Evolutionary conservation across 1,139 yeast species (phyloP), one percentile per base, ranked within the genome.

Genomic region (Yarrowia galli): DNA sequence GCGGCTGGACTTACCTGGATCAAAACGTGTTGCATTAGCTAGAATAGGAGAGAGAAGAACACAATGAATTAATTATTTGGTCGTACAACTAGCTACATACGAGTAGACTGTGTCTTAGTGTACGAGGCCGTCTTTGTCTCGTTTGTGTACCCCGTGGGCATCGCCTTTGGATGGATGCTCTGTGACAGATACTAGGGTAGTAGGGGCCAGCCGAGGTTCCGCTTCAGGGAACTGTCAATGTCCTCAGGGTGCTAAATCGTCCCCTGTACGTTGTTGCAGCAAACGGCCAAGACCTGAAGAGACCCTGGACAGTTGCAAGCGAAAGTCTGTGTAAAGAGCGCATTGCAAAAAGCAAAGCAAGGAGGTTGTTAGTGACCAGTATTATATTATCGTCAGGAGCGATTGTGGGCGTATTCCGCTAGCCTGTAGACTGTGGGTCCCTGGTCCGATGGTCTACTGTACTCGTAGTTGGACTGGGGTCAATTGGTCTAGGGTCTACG

Each of bases 1-100:
- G 97, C 65, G 98, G 99, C 7, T 95, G 99, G 99, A 93, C 98
- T 1, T 93, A 92, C 77, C 92, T 91, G 68, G 97, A 76, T 67
- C 64, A 58, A 42, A 58, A 58, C 28, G 51, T 58, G 22, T 32
- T 58, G 64, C 64, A 58, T 43, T 58, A 58, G 35, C 7, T n/a
- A 32, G 25, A 51, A 2, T 22, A n/a, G 46, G 25, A 8, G 48
- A 43, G 28, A 43, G 16, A 20, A 9, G 23, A 18, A 42, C 7
- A 20, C 46, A 42, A 18, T 18, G 20, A 18, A 32, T 49, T 49
- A 32, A 18, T 49, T 32, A 46, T 23, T n/a, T 28, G 32, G 32
- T 28, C 1, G 32, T 7, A n/a, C n/a, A 25, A 25, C 7, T 28
- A 28, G 4, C 32, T 28, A 5, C 32, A 28, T 28, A 5, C 32